Base-by-base conservation (phyloP, 2,329 filamentous ascomycete genomes). In the Plenodomus biglobosus region DNA sequence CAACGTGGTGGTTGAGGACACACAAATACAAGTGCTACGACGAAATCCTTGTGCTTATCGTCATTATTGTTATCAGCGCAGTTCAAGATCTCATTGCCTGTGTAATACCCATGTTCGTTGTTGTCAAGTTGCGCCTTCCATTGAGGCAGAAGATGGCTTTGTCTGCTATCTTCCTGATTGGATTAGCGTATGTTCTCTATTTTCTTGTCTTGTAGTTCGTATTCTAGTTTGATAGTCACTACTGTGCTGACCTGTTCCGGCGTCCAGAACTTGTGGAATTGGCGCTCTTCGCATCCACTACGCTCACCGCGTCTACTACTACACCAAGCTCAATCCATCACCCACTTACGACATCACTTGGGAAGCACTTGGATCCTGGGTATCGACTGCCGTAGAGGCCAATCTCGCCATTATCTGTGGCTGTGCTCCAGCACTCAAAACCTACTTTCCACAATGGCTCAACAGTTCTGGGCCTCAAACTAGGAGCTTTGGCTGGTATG, bases 1-100 rank as follows among this genome's bases (percentile, higher is more conserved):
- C 50, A 2, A 37, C 41, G 3, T 43, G 24, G 10, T 58, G 57
- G 55, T 18, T 44, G 2, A 17, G 40, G n/a, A 42, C 46, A 20
- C 46, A 59, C 42, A 43, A 45, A 13, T 58, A 48, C 30, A 48
- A 52, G 38, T 58, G 56, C 37, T 36, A 44, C 17, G 48, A 55
- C 20, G 56, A 59, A 42, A 32, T 48, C 19, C 19, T 24, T 11
- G 46, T 47, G 21, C 40, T 59, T 7, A 34, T 56, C 20, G 42
- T 45, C 38, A 44, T 50, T 3, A 52, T 52, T 36, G 46, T 35
- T 5, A 47, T 58, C 37, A 56, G 52, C 39, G 50, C 53, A 2
- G 24, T 42, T 3, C 54, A 58, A 42, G 54, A 59, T 24, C 49
- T 53, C 30, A 37, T 59, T 16, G 55, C 46, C 16, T 59, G 56